Base-by-base conservation (phyloP, 306 rosid species). In the Coriaria nepalensis region DNA sequence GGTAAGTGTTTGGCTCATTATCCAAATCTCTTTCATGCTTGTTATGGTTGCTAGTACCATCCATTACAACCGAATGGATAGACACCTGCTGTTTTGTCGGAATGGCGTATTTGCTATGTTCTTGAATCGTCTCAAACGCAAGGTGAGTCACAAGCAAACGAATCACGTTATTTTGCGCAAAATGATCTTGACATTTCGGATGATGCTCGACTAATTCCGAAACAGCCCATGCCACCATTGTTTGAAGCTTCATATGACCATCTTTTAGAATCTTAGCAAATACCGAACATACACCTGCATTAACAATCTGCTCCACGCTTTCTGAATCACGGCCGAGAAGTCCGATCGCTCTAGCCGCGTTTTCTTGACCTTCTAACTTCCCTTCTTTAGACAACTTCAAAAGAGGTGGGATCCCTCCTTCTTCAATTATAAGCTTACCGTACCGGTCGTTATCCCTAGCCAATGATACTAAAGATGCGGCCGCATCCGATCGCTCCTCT, bases 121-220 rank as follows among this genome's bases (percentile, higher is more conserved):
- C 96, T 35, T 86, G 76, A 20, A 82, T 78, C 0, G 96, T 86
- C 49, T 82, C 93, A 11, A 86, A 86, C 0, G 93, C 96, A 13
- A 86, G 88, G 44, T 82, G 96, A 45, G 86, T 60, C 9, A 86
- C 93, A 5, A 86, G 86, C 48, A 86, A 50, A 1, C 86, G 63
- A 7, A 77, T 73, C 9, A 77, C 77, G 29, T 86, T 86, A 53
- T 82, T 66, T 74, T 86, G 96, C 2, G 76, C 81, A 41, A 86
- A 86, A 35, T 74, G 71, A 63, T 86, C 96, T 59, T 86, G 96
- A 41, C 79, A 86, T 47, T 72, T 74, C 7, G 90, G 83, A 57
- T 69, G 42, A 41, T 74, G 71, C 0, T 68, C 80, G 0, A 60
- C 81, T 10, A 86, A 71, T 59, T 86, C 93, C 11, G 96, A 75